Percentiles rank a stretch among this genome's conserved stretches.
These are phyloP conservation scores for Herpotrichia juniperi DNA, from an alignment of 2,329 filamentous ascomycete genomes.

Conservation along the genomic window DNA sequence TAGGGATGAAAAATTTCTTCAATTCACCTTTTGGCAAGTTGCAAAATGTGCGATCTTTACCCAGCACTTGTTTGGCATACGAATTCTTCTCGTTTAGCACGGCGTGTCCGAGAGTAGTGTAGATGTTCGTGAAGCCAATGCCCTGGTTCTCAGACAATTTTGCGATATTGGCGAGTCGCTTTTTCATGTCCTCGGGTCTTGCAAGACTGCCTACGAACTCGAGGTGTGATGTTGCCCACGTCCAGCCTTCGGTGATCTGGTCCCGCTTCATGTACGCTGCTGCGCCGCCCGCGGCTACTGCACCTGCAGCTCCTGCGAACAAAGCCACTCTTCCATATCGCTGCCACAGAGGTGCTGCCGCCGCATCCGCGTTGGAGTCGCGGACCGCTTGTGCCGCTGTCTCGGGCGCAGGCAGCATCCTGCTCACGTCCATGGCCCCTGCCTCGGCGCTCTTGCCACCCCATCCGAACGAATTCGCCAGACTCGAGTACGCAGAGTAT, in stretches of 20 bases:
- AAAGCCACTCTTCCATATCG: constrained; percentile 85
- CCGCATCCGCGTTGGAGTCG: constrained; percentile 52
- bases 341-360: constrained; percentile 65
- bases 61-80: constrained; percentile 64
- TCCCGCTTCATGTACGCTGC: constrained; percentile 88
- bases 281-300: constrained; percentile 80
- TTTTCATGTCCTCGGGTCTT: constrained; percentile 79
- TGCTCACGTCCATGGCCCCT: constrained; percentile 39
- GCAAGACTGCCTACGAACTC: constrained; percentile 92
- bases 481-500: constrained; percentile 69
- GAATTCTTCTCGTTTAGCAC: constrained; percentile 56
- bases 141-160: constrained; percentile 67
- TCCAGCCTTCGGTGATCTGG: constrained; percentile 74
- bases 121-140: constrained; percentile 84
- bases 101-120: constrained; percentile 79
- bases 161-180: constrained; percentile 73
- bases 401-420: constrained; percentile 42
- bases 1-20: constrained; percentile 40
- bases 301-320: constrained; percentile 80
- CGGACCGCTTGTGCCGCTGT: constrained; percentile 43
- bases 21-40: constrained; percentile 57
- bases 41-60: constrained; percentile 84
- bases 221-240: constrained; percentile 87
- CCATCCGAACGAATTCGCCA: constrained; percentile 69
- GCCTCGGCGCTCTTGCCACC: constrained; percentile 37